Conservation (phyloP, 345 rosid genomes). For the Gossypium sturtianum region DNA sequence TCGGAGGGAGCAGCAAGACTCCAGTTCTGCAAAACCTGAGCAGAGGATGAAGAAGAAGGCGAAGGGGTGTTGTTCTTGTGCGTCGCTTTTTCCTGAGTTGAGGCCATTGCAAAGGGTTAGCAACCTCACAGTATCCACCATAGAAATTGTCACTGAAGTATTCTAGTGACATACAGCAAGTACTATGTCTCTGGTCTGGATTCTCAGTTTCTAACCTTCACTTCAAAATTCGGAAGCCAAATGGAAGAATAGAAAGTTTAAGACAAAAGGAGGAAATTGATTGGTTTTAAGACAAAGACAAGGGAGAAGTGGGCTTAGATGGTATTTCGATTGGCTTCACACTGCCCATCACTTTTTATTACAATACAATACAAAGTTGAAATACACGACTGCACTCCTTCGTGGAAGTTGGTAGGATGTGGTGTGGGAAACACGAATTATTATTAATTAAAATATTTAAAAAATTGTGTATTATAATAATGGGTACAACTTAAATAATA, state of each 20-base stretch:
- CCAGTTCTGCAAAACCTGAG: conserved; percentile 33
- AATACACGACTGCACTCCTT: not conserved
- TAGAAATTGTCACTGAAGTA: conserved; percentile 34
- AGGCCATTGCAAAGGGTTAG: conserved; percentile 66
- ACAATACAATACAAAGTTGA: not conserved
- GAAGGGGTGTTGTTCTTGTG: not conserved
- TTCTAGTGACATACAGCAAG: conserved; percentile 55
- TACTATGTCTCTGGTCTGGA: not conserved
- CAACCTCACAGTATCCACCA: conserved; percentile 51
- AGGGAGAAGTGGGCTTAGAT: not conserved
- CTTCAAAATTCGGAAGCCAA: not conserved
- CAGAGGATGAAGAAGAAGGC: conserved; percentile 4
- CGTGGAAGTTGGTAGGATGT: not conserved
- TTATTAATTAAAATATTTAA: too few relatives aligned
- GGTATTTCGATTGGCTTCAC: not conserved
- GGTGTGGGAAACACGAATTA: too few relatives aligned
- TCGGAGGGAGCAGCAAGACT: conserved; percentile 17
- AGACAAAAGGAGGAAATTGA: not conserved
- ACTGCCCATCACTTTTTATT: not conserved
- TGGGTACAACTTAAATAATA: too few relatives aligned
- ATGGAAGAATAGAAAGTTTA: not conserved
- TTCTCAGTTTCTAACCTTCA: not conserved
- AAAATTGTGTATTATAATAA: too few relatives aligned
- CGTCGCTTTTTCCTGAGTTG: conserved; percentile 66
- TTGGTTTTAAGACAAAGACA: not conserved